Percentiles rank a stretch among this genome's conserved stretches.
These are phyloP conservation scores for Talaromyces sp. DNA, from an alignment of 2,329 filamentous ascomycete genomes.

Conservation along the genomic window DNA sequence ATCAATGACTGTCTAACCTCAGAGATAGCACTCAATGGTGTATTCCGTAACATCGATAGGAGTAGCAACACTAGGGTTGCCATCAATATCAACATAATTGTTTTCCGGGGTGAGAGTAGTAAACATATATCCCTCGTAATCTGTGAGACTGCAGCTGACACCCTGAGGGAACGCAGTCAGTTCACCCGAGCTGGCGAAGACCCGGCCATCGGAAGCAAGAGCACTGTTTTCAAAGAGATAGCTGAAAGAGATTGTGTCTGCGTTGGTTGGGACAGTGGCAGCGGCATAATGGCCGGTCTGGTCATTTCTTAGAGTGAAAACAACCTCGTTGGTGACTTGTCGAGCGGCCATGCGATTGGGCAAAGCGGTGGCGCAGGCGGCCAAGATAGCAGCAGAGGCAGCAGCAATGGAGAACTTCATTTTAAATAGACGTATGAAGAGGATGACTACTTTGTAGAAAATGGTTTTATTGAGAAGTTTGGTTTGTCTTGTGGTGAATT, in stretches of 20 bases:
- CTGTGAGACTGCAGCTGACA: background rate
- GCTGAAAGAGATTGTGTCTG: background rate
- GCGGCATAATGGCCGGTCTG: background rate
- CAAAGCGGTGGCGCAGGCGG: slow-evolving; percentile 1
- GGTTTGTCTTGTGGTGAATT: background rate
- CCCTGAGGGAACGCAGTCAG: slow-evolving; percentile 6
- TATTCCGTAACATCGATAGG: slow-evolving; percentile 4
- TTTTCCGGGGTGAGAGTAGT: background rate
- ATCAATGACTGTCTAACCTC: background rate
- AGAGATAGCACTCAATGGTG: background rate
- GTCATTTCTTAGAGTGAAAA: slow-evolving; percentile 6
- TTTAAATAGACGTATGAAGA: background rate
- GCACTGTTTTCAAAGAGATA: slow-evolving; percentile 1
- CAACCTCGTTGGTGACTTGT: background rate
- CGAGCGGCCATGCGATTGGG: slow-evolving; percentile 1
- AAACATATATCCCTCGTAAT: background rate
- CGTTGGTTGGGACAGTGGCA: background rate
- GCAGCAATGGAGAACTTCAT: slow-evolving; percentile 4
- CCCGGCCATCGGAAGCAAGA: background rate
- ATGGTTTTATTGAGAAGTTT: background rate
- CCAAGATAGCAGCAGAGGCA: slow-evolving; percentile 4
- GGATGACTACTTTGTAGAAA: background rate
- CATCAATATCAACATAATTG: slow-evolving; percentile 4
- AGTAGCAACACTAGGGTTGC: background rate
- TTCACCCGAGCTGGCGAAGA: slow-evolving; percentile 1